A percentile compares a stretch with the other conserved stretches of the same genome.
These are phyloP conservation scores for Gremmenia infestans DNA, from an alignment of 2,329 filamentous ascomycete species.

Conservation along the genomic window DNA sequence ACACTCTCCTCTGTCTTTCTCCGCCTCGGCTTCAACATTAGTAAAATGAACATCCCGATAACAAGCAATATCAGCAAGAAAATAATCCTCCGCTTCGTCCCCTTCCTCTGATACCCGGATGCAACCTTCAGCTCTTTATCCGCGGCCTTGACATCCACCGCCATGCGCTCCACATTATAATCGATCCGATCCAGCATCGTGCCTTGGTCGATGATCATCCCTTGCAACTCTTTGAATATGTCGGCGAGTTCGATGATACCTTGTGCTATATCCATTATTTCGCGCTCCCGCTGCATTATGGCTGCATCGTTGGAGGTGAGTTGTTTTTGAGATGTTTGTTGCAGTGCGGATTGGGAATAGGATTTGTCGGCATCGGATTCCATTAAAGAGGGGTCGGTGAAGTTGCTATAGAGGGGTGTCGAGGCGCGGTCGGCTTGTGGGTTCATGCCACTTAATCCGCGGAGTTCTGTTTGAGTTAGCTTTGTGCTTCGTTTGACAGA, in stretches of 20 bases:
- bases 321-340: conserved; percentile 63
- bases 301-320: conserved; percentile 73
- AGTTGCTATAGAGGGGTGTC: conserved; percentile 49
- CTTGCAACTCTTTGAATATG: conserved; percentile 93
- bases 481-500: not conserved
- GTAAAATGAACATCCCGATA: conserved; percentile 77
- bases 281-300: conserved; percentile 87
- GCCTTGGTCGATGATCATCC: conserved; percentile 90
- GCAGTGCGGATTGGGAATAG: conserved; percentile 83
- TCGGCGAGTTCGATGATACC: conserved; percentile 96
- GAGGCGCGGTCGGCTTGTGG: conserved; percentile 49
- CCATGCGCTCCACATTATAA: conserved; percentile 96
- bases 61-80: conserved; percentile 81
- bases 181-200: conserved; percentile 92
- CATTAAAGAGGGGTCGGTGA: conserved; percentile 80
- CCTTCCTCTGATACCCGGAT: conserved; percentile 81
- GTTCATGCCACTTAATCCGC: conserved; percentile 61
- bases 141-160: conserved; percentile 85
- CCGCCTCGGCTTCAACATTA: conserved; percentile 60
- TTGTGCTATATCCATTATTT: conserved; percentile 97
- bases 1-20: conserved; percentile 18
- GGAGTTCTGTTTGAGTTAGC: conserved; percentile 54
- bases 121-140: conserved; percentile 89
- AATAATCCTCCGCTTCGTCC: conserved; percentile 89
- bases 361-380: conserved; percentile 92